Base-by-base conservation (phyloP, 352 stramenopile species). In the Phytophthora sp. region DNA sequence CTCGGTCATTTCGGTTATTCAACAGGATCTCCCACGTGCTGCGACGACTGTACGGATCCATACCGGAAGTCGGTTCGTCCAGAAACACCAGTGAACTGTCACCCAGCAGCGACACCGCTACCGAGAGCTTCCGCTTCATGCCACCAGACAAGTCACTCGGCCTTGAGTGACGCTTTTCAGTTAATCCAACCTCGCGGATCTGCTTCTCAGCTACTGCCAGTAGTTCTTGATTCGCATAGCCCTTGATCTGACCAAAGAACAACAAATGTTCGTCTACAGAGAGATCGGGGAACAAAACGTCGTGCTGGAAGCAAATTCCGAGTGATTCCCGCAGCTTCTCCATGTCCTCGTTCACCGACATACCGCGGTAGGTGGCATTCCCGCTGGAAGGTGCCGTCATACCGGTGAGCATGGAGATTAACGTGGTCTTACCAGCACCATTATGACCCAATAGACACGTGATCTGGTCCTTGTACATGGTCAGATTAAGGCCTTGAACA, bases 21-120 rank as follows among this genome's bases (percentile, higher is more conserved):
- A 57, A 4, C 49, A 57, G 21, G 13, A 96, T 74, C 30, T 94
- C 70, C 90, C 90, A 97, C 70, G 98, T 82, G 47, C 98, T 98
- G 35, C 95, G 79, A 49, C 96, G 80, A 51, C 76, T 92, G 73
- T 97, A 98, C 18, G 95, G 94, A 69, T 99, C 96, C 92, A 99
- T 98, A 7, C 95, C 95, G 50, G 66, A 88, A 9, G 93, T 98
- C 5, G 94, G 94, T 56, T 98, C 90, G 49, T 97, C 88, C 36
- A 96, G 71, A 30, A 95, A 89, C 44, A 93, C 80, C 29, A 95
- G 42, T 26, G 67, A 78, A 94, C 76, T 91, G n/a, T n/a, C 63
- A 59, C 77, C 92, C 18, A 98, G 74, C 18, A 97, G 71, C 23
- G 90, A 90, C 12, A 97, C 73, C 0, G 89, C 93, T 51, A 98